These are phyloP conservation scores for Hypoxylon fuscum DNA, from an alignment of 495 filamentous ascomycete species.

Conservation along the genomic window DNA sequence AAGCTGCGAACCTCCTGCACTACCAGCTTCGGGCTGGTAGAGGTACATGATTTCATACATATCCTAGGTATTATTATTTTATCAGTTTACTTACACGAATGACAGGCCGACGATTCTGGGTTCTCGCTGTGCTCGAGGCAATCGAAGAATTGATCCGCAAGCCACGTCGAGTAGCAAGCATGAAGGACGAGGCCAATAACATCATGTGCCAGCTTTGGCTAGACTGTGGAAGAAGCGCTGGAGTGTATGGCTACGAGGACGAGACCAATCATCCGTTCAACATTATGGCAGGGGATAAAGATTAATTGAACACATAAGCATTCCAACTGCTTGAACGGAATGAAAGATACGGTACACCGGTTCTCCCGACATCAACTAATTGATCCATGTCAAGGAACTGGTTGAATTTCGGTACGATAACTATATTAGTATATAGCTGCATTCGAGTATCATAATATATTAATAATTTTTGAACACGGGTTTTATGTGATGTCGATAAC, in stretches of 20 bases:
- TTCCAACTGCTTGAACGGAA: too few species aligned
- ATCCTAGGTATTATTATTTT: too few species aligned
- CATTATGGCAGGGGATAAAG: slow-evolving; percentile 1
- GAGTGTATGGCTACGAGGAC: neutral
- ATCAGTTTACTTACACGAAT: neutral
- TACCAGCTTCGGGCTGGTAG: neutral
- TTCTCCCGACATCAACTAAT: too few species aligned
- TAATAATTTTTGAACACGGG: too few species aligned
- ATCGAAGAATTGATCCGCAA: neutral
- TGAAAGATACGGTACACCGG: too few species aligned
- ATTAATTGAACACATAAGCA: too few species aligned
- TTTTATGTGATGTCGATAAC: too few species aligned
- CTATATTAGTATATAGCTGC: too few species aligned
- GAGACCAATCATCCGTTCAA: neutral
- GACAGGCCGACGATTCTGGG: slow-evolving; percentile 7
- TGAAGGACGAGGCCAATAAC: slow-evolving; percentile 1
- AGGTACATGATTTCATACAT: neutral
- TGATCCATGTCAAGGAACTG: too few species aligned
- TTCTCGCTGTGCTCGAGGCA: neutral
- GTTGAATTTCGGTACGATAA: too few species aligned
- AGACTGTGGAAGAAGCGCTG: neutral
- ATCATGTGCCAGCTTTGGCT: slow-evolving; percentile 4
- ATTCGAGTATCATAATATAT: too few species aligned
- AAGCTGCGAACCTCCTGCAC: neutral
- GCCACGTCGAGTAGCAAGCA: neutral